These are phyloP conservation scores for Flaveria floridana DNA, from an alignment of 140 eudicot genomes.

Conservation along the genomic window DNA sequence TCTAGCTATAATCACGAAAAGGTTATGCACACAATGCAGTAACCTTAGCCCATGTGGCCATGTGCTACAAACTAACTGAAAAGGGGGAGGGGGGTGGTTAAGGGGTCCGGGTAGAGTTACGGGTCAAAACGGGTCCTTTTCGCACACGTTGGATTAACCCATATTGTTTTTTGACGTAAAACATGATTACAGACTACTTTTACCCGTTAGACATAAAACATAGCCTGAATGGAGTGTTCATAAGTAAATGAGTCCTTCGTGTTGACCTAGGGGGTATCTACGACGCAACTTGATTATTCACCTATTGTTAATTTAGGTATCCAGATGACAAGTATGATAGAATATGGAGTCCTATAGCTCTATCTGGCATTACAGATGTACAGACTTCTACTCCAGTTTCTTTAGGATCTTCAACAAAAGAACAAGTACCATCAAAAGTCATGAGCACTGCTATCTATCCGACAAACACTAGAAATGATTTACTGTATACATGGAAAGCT, in stretches of 20 bases:
- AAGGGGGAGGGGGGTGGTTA: no score
- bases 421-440: constrained; percentile 29
- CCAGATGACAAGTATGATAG: constrained; percentile 48
- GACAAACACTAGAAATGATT: neutral
- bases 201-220: no score
- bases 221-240: neutral
- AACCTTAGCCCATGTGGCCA: neutral
- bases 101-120: no score
- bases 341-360: constrained; percentile 23
- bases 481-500: constrained; percentile 9
- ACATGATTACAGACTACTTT: no score
- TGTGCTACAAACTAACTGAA: neutral
- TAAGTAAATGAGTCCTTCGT: neutral
- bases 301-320: constrained; percentile 34
- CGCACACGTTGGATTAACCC: no score
- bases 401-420: neutral
- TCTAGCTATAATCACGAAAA: neutral
- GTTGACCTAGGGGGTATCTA: neutral
- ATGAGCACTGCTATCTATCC: constrained; percentile 30
- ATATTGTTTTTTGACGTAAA: no score
- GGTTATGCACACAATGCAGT: neutral
- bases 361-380: neutral
- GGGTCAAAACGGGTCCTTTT: no score
- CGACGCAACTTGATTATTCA: neutral
- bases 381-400: neutral